Base-by-base conservation (phyloP, 2,329 filamentous ascomycete genomes). In the Claviceps capensis region DNA sequence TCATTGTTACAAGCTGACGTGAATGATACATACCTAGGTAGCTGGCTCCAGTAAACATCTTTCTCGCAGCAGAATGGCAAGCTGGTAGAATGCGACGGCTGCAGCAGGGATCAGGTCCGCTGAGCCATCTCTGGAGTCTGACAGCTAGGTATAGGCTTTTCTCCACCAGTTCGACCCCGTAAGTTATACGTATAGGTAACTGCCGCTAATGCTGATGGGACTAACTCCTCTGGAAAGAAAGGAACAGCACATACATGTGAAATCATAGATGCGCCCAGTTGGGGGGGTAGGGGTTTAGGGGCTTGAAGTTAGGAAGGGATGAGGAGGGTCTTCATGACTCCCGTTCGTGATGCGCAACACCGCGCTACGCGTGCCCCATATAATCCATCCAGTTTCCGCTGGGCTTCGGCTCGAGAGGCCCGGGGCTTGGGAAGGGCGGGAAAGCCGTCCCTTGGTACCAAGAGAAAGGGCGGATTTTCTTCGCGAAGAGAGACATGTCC, bases 81-180 rank as follows among this genome's bases (percentile, higher is more conserved):
- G 45, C 30, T 5, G 17, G 45, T 37, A 16, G 43, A 19, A 52
- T 54, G 53, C 53, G 53, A 54, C 53, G 53, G 53, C 53, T 50
- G 53, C 53, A 54, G 53, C 48, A 47, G 8, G 42, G 42, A n/a
- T 44, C 19, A 44, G 19, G 11, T 44, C 42, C 22, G 22, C 22
- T 43, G 17, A 7, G 7, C 41, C 9, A 23, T 22, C 14, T 43
- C 30, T 11, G 30, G 26, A 34, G 30, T 34, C 30, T 34, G 30
- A 34, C 30, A 11, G 30, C 30, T 34, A 22, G 19, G 19, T 22
- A 34, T 34, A 11, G 30, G 30, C 30, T 34, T 30, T 30, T 34
- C 30, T 34, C 30, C 30, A 34, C 30, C 30, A 34, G 30, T 34
- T 34, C 30, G 30, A 11, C 30, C 30, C 30, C 30, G 30, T 34